Percentiles rank a stretch among this genome's conserved stretches.
phyloP scores from a whole-genome alignment of 1,284 basidiomycete species.

The Puccinia coronata region DNA sequence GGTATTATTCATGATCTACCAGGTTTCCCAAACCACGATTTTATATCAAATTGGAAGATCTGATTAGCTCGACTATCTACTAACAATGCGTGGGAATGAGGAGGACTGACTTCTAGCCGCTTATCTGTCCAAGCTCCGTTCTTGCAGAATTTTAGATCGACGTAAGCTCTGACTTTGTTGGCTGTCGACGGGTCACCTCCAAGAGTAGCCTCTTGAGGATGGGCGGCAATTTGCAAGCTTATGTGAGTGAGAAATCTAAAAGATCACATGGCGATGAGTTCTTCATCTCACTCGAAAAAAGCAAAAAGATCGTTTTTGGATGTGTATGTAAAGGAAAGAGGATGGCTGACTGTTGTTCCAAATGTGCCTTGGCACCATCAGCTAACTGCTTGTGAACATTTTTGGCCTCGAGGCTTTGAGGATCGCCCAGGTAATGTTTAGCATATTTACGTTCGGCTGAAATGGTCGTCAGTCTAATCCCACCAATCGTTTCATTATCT shows the following conservation, averaged over 20 bases:
- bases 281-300: constrained; percentile 1
- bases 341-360: constrained; percentile 64
- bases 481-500: constrained; percentile 12
- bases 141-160: constrained; percentile 71
- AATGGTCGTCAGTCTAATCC: constrained; percentile 58
- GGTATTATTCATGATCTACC: constrained; percentile 77
- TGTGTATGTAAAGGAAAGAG: constrained; percentile 54
- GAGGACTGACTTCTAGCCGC: constrained; percentile 69
- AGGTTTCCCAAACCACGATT: neutral
- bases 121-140: constrained; percentile 78
- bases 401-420: constrained; percentile 57
- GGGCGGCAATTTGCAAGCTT: constrained; percentile 77
- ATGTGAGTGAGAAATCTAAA: constrained; percentile 75
- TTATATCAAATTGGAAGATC: neutral
- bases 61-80: neutral
- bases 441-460: constrained; percentile 57
- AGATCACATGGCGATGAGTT: neutral
- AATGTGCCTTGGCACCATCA: constrained; percentile 60
- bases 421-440: constrained; percentile 63
- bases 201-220: constrained; percentile 80
- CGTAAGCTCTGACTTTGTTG: constrained; percentile 84
- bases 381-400: constrained; percentile 56
- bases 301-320: constrained; percentile 63
- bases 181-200: constrained; percentile 87
- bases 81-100: neutral